phyloP scores from a whole-genome alignment of 352 stramenopile species.

The Phytophthora brassicae region DNA sequence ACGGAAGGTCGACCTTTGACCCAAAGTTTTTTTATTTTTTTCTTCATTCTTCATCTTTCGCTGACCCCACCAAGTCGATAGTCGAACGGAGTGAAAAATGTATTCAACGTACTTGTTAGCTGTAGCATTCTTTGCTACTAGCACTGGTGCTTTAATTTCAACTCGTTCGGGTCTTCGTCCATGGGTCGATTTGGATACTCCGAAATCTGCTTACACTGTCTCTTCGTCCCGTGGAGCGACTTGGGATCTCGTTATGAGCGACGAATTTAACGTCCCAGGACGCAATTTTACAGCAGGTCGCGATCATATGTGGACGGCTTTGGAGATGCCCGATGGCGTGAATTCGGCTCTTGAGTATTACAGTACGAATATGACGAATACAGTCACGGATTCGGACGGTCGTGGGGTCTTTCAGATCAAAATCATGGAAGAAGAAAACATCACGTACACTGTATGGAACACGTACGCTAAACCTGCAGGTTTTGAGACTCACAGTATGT shows the following conservation, averaged over 20 bases:
- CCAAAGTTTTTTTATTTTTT: too few relatives aligned
- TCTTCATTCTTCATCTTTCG: slow-evolving; percentile 18
- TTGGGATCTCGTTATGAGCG: slow-evolving; percentile 73
- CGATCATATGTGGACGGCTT: slow-evolving; percentile 85
- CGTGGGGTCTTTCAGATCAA: slow-evolving; percentile 42
- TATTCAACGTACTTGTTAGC: slow-evolving; percentile 2
- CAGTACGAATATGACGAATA: slow-evolving; percentile 73
- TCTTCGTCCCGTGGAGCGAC: slow-evolving; percentile 49
- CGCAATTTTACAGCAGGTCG: slow-evolving; percentile 46
- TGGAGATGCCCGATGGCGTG: slow-evolving; percentile 43
- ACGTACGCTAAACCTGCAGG: slow-evolving; percentile 40
- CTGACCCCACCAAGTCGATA: not conserved
- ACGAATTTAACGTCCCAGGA: slow-evolving; percentile 67
- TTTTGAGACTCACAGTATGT: slow-evolving; percentile 41
- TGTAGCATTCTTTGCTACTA: slow-evolving; percentile 2
- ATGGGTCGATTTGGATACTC: slow-evolving; percentile 47
- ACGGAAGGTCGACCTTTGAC: slow-evolving; percentile 19
- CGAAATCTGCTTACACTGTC: slow-evolving; percentile 23
- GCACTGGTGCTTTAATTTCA: slow-evolving; percentile 13
- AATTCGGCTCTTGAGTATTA: slow-evolving; percentile 90
- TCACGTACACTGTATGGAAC: slow-evolving; percentile 49
- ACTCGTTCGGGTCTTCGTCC: slow-evolving; percentile 37
- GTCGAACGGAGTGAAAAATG: slow-evolving; percentile 14
- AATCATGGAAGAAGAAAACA: slow-evolving; percentile 40
- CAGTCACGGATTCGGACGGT: slow-evolving; percentile 36